Evolutionary conservation across 176 grass and related monocot genomes (phyloP).

Genomic region (Carex myosuroides): DNA sequence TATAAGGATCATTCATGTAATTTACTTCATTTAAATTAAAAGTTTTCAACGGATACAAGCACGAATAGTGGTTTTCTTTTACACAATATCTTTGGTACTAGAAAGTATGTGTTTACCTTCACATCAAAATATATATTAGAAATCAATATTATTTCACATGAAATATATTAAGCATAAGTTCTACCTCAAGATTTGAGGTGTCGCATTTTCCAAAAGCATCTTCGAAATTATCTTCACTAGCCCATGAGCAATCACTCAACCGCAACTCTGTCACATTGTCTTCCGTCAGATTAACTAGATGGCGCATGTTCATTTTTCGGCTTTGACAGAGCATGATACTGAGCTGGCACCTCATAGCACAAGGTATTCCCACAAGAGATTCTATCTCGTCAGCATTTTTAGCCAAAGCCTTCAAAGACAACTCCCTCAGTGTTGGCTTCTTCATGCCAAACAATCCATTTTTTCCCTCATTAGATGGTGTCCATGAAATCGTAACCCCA

Average conservation of each 20-base stretch:
- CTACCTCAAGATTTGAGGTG: constrained; percentile 57
- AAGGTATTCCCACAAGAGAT: constrained; percentile 66
- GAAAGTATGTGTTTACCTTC: not conserved
- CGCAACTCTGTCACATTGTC: constrained; percentile 40
- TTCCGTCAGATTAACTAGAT: constrained; percentile 51
- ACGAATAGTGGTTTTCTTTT: not conserved
- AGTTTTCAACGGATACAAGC: not conserved
- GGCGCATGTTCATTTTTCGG: constrained; percentile 66
- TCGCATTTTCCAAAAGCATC: constrained; percentile 42
- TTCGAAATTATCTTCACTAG: constrained; percentile 53
- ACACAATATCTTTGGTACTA: not conserved
- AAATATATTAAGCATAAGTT: not conserved
- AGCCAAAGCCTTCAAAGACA: constrained; percentile 42
- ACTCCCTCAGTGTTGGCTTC: constrained; percentile 34
- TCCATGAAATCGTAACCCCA: constrained; percentile 42
- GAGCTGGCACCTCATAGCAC: constrained; percentile 45
- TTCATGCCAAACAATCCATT: not conserved
- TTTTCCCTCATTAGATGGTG: constrained; percentile 25
- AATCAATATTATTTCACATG: not conserved
- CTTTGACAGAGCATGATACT: constrained; percentile 44
- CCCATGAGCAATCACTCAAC: constrained; percentile 77
- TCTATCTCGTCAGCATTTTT: constrained; percentile 66
- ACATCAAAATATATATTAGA: not conserved
- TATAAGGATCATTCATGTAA: not conserved
- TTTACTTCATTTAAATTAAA: not conserved